Conservation (phyloP, 1,284 basidiomycete species). For the Apiotrichum montevideense region DNA sequence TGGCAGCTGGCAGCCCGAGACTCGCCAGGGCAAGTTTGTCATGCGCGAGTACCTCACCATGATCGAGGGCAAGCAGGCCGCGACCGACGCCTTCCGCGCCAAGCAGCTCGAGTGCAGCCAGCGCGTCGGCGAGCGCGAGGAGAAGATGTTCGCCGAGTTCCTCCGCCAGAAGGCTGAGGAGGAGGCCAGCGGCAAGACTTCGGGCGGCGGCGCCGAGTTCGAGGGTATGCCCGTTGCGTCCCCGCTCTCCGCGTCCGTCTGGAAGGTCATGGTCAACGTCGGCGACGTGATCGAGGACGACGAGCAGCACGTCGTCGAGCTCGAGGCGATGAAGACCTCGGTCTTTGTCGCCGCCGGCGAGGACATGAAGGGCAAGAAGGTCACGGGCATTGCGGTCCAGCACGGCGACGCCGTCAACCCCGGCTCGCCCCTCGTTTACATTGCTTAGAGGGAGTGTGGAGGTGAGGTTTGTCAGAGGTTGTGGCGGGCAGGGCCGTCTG, state of each 20-base stretch:
- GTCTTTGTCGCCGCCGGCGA: constrained; percentile 30
- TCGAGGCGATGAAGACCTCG: constrained; percentile 65
- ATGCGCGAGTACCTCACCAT: constrained; percentile 14
- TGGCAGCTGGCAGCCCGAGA: constrained; percentile 53
- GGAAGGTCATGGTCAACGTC: constrained; percentile 53
- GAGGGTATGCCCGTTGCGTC: constrained; percentile 38
- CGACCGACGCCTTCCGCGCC: constrained; percentile 50
- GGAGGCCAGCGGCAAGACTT: constrained; percentile 4
- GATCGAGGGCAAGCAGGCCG: constrained; percentile 21
- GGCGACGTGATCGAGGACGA: constrained; percentile 52
- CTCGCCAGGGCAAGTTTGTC: constrained; percentile 39
- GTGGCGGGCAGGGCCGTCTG: too few species aligned
- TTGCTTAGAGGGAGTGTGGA: constrained; percentile 7
- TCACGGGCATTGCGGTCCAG: constrained; percentile 23
- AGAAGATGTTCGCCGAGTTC: constrained; percentile 18
- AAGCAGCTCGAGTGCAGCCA: constrained; percentile 27
- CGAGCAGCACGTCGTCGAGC: constrained; percentile 52
- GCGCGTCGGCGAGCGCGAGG: constrained; percentile 26
- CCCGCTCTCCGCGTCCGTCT: constrained; percentile 55
- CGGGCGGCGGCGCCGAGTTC: background rate
- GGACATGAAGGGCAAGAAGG: constrained; percentile 28
- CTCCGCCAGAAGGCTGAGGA: constrained; percentile 17
- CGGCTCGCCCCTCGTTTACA: constrained; percentile 11
- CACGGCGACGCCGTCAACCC: constrained; percentile 20
- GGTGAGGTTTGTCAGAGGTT: background rate